phyloP scores from a whole-genome alignment of 2,329 filamentous ascomycete species.

The Penicillium brevicompactum region DNA sequence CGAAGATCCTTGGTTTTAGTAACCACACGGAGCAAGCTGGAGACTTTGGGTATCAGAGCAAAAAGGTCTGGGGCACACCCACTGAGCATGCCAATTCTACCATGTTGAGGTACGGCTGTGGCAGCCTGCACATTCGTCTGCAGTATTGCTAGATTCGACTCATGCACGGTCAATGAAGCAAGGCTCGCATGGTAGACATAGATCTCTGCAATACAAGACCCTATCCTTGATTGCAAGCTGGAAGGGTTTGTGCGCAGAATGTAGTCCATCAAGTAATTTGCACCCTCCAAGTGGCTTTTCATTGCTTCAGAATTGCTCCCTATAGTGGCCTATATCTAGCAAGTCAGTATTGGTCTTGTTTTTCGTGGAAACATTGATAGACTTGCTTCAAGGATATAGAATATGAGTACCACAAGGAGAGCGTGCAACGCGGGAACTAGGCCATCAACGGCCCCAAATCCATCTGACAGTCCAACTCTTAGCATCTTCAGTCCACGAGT shows the following conservation, averaged over 20 bases:
- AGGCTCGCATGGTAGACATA: conserved; percentile 19
- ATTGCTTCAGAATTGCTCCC: conserved; percentile 17
- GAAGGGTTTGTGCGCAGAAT: background rate
- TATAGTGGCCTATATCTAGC: conserved; percentile 11
- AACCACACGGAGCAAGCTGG: background rate
- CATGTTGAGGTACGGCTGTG: background rate
- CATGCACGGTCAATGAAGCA: conserved; percentile 15
- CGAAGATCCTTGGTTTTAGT: background rate
- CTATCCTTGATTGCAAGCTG: conserved; percentile 6
- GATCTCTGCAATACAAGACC: conserved; percentile 12
- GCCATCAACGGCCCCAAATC: background rate
- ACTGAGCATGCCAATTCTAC: background rate
- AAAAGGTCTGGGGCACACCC: background rate
- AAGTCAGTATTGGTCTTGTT: background rate
- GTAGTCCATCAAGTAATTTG: conserved; percentile 18
- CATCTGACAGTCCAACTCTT: conserved; percentile 9
- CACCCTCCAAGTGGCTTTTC: conserved; percentile 16
- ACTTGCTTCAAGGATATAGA: background rate
- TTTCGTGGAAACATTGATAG: background rate
- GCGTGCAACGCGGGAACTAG: background rate
- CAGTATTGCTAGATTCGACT: background rate
- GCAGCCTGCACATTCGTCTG: background rate
- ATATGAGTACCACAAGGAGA: background rate
- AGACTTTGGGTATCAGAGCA: background rate
- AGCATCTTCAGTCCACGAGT: conserved; percentile 15